Evolutionary conservation across 2,329 filamentous ascomycete genomes (phyloP), one percentile per base, ranked within the genome.

Genomic region (Tolypocladium tundrense): DNA sequence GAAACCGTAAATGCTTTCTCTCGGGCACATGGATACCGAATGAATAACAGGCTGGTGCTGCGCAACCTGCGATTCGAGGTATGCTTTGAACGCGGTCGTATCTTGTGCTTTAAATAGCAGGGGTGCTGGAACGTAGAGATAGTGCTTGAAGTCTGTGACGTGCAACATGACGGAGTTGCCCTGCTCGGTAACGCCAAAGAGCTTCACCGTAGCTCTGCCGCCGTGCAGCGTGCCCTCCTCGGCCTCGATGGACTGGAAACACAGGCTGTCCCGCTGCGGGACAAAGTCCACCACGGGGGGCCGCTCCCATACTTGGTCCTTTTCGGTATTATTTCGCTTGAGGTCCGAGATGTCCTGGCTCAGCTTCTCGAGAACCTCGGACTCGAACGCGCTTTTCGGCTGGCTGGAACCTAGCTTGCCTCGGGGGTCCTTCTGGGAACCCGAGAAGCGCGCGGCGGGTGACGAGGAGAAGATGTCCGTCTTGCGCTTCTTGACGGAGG

Each of bases 111-210:
- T 83, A 71, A 99, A 99, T 33, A 84, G 83, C 10, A 92, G 77
- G 0, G 94, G 94, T 0, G 95, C 94, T 11, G 90, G 88, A 52
- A 97, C 85, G 67, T 96, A 99, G 58, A 99, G 84, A 70, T 99
- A 99, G 71, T 99, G 94, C 65, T 91, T 87, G 74, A 99, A 99
- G 68, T 91, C 90, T 19, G 90, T 96, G 61, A 99, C 92, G 71
- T 99, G 94, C 14, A 99, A 79, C 72, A 99, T 83, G 43, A 96
- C 91, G 3, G 94, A 99, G 73, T 99, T 88, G 57, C 94, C 94
- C 60, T 78, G 71, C 66, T 84, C 74, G 1, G 91, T 96, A 4
- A 97, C 91, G 66, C 94, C 94, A 73, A 97, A 99, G 24, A 99
- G 81, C 77, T 94, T 95, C 58, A 99, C 84, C 0, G 90, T 87